Conservation (phyloP, 164 flowering plant species). For the Magnolia officinalis region DNA sequence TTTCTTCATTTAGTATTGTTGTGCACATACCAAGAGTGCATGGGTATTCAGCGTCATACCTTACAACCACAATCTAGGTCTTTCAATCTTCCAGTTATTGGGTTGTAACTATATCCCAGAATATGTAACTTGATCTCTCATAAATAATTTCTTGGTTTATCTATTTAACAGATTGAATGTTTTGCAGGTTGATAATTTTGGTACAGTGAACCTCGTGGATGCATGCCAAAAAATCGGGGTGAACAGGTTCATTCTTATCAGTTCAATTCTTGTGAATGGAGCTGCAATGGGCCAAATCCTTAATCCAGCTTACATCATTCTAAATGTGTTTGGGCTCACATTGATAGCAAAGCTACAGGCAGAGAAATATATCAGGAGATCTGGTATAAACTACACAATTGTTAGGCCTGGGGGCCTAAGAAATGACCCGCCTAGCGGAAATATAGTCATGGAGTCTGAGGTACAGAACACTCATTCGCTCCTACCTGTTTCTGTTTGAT, state of each 20-base stretch:
- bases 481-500: not conserved
- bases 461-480: conserved; percentile 30
- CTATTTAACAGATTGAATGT: not conserved
- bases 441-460: conserved; percentile 89
- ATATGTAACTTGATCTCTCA: not conserved
- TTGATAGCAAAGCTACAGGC: conserved; percentile 94
- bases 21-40: no score
- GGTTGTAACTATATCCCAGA: not conserved
- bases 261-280: conserved; percentile 93
- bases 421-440: conserved; percentile 86
- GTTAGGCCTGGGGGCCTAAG: conserved; percentile 92
- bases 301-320: conserved; percentile 86
- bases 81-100: not conserved
- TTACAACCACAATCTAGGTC: not conserved
- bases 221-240: conserved; percentile 76
- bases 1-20: no score
- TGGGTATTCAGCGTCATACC: not conserved
- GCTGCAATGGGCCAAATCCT: conserved; percentile 96
- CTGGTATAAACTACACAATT: conserved; percentile 93
- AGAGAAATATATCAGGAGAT: conserved; percentile 72
- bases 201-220: conserved; percentile 91
- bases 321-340: conserved; percentile 84
- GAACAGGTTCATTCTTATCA: conserved; percentile 70
- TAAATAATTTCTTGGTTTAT: not conserved
- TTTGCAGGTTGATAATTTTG: conserved; percentile 83